phyloP scores from a whole-genome alignment of 768 basidiomycete genomes.

The Lactifluus subvellereus region DNA sequence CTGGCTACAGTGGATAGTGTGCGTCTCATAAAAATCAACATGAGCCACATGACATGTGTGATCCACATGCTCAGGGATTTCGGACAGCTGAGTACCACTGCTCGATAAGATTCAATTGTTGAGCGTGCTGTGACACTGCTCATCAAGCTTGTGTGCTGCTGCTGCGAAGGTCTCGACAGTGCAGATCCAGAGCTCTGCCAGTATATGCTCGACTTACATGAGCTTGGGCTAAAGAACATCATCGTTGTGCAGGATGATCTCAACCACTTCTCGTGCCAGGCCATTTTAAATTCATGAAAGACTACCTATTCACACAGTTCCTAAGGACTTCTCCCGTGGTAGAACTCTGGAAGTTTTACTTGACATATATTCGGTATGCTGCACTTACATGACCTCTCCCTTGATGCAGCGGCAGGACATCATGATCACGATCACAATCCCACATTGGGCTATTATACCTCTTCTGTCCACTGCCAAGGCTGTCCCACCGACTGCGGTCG shows the following conservation, averaged over 20 bases:
- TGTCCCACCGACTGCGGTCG: conserved; percentile 41
- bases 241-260: conserved; percentile 28
- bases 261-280: too few relatives aligned
- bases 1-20: too few relatives aligned
- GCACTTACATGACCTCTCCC: conserved; percentile 31
- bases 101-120: conserved; percentile 19
- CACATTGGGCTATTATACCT: conserved; percentile 40
- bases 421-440: conserved; percentile 44
- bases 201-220: conserved; percentile 32
- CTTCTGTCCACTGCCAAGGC: conserved; percentile 32
- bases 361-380: too few relatives aligned
- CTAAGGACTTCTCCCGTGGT: too few relatives aligned
- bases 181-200: conserved; percentile 30
- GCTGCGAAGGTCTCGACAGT: conserved; percentile 31
- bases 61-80: too few relatives aligned
- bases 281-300: too few relatives aligned
- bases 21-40: too few relatives aligned
- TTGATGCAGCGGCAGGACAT: conserved; percentile 35
- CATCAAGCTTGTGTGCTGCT: conserved; percentile 28
- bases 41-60: too few relatives aligned
- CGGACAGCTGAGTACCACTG: too few relatives aligned
- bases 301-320: too few relatives aligned
- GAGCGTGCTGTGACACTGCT: conserved; percentile 32
- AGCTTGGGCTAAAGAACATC: conserved; percentile 30
- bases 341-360: too few relatives aligned